Evolutionary conservation across 306 rosid genomes (phyloP).

Genomic region (Medicago truncatula): MtrunA17r5.0-ANR NC_053044.1:49731001-49731500

Average conservation of each 20-base stretch:
- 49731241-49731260: conserved; percentile 77
- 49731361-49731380: no score
- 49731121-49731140: conserved; percentile 71
- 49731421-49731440: no score
- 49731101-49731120: conserved; percentile 84
- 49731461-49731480: no score
- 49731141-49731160: conserved; percentile 63
- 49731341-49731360: not conserved
- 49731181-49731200: conserved; percentile 45
- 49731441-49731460: no score
- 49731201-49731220: conserved; percentile 53
- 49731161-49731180: conserved; percentile 51
- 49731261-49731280: conserved; percentile 43
- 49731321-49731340: conserved; percentile 41
- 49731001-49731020: conserved; percentile 77
- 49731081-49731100: conserved; percentile 75
- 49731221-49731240: conserved; percentile 53
- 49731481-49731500: no score
- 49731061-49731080: conserved; percentile 80
- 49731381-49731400: no score
- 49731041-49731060: conserved; percentile 73
- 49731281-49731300: conserved; percentile 26
- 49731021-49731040: conserved; percentile 70
- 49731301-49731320: conserved; percentile 39
- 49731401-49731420: no score